phyloP scores from a whole-genome alignment of 2,329 filamentous ascomycete genomes.

The Apiospora arundinis region DNA sequence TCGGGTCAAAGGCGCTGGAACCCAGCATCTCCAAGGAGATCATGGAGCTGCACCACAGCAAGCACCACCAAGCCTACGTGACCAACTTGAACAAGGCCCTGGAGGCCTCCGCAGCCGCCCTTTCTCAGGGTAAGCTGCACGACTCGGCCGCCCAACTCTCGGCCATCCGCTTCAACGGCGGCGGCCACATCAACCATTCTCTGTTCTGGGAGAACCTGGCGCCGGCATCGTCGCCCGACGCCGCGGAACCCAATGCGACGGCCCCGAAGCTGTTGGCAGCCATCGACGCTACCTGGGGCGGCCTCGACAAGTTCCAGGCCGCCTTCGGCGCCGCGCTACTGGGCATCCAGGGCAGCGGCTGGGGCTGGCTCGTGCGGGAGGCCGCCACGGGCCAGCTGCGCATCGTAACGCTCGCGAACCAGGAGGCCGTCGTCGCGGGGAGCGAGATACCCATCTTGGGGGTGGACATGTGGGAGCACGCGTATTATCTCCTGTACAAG shows the following conservation, averaged over 20 bases:
- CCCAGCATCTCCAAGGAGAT: constrained; percentile 78
- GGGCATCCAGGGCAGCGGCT: constrained; percentile 81
- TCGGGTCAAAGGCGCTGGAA: constrained; percentile 63
- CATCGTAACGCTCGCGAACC: constrained; percentile 84
- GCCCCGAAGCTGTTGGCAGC: constrained; percentile 62
- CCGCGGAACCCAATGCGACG: constrained; percentile 53
- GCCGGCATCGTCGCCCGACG: constrained; percentile 63
- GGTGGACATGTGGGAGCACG: constrained; percentile 93
- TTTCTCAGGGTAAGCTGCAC: constrained; percentile 58
- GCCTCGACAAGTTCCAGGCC: constrained; percentile 67
- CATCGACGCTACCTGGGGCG: constrained; percentile 72
- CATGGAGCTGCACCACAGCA: constrained; percentile 81
- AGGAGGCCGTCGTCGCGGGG: constrained; percentile 71
- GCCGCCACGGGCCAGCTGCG: constrained; percentile 64
- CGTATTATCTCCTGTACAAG: constrained; percentile 85
- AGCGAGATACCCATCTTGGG: constrained; percentile 74
- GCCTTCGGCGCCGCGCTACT: constrained; percentile 71
- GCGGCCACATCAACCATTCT: constrained; percentile 91
- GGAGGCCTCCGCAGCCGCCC: constrained; percentile 62
- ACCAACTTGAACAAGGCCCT: constrained; percentile 75
- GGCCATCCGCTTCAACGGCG: constrained; percentile 85
- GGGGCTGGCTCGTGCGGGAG: constrained; percentile 84
- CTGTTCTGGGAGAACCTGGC: constrained; percentile 89
- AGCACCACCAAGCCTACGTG: constrained; percentile 82
- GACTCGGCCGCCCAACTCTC: constrained; percentile 70